Conservation (phyloP, 2,329 filamentous ascomycete species). For the Colletotrichum sojae region DNA sequence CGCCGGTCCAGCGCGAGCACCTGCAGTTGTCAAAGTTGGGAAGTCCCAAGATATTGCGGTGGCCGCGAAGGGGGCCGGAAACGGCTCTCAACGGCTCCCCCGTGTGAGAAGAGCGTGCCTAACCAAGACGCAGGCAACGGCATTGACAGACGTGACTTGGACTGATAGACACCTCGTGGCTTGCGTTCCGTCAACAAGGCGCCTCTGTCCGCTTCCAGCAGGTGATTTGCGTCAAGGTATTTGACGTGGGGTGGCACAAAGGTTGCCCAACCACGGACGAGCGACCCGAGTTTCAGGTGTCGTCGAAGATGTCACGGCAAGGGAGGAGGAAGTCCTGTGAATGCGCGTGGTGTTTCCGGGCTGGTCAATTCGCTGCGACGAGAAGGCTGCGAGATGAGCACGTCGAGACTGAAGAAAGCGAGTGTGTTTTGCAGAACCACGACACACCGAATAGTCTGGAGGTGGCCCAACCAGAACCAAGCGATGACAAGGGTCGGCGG, state of each 20-base stretch:
- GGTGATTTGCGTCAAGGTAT: conserved; percentile 19
- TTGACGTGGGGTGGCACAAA: conserved; percentile 17
- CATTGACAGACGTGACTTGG: conserved; percentile 1
- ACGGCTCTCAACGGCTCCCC: conserved; percentile 3
- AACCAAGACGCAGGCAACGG: conserved; percentile 2
- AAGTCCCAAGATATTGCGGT: conserved; percentile 18
- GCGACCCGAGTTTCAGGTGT: conserved; percentile 5
- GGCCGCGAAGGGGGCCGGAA: conserved; percentile 3
- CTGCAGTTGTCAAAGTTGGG: conserved; percentile 32
- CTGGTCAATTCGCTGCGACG: conserved; percentile 15
- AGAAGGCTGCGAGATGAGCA: conserved; percentile 16
- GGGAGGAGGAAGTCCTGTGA: conserved; percentile 1
- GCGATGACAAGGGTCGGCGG: conserved; percentile 27
- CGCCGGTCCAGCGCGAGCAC: conserved; percentile 14
- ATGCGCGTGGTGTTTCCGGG: neutral
- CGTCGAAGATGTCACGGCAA: neutral
- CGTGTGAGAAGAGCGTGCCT: neutral
- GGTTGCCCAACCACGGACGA: conserved; percentile 12
- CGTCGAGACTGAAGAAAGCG: neutral
- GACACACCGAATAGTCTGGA: neutral
- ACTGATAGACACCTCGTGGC: conserved; percentile 14
- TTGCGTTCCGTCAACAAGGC: conserved; percentile 20
- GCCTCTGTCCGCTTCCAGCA: conserved; percentile 12
- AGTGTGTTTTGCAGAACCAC: conserved; percentile 19
- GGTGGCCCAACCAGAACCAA: conserved; percentile 29